Percentiles rank a stretch among this genome's conserved stretches.
These are phyloP conservation scores for Lachancea sp. DNA, from an alignment of 805 yeast species.

Conservation along the genomic window DNA sequence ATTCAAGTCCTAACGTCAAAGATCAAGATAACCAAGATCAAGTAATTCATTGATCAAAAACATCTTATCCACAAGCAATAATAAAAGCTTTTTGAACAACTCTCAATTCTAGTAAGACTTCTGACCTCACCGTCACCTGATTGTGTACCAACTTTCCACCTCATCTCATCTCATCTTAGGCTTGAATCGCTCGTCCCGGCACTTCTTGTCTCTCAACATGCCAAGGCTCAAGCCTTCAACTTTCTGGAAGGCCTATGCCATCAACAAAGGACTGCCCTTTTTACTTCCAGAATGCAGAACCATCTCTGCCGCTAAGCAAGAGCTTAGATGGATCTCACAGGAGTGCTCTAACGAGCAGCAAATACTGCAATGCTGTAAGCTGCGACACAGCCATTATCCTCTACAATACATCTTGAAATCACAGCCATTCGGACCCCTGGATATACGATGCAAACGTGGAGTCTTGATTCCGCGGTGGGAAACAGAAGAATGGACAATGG, in stretches of 20 bases:
- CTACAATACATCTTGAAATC: slow-evolving; percentile 77
- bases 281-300: slow-evolving; percentile 27
- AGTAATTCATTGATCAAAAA: no score
- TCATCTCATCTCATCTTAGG: no score
- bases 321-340: slow-evolving; percentile 24
- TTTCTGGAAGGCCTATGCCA: slow-evolving; percentile 12
- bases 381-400: slow-evolving; percentile 55
- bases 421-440: slow-evolving; percentile 79
- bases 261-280: slow-evolving; percentile 20
- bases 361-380: slow-evolving; percentile 40
- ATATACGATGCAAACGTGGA: slow-evolving; percentile 49
- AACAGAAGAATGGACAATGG: slow-evolving; percentile 82
- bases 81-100: no score
- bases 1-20: no score
- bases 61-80: no score
- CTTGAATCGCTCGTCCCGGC: no score
- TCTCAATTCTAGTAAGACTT: no score
- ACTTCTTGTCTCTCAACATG: slow-evolving; percentile 12
- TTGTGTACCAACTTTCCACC: no score
- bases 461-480: slow-evolving; percentile 93
- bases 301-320: slow-evolving; percentile 19
- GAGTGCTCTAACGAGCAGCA: slow-evolving; percentile 9
- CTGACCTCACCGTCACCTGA: neutral
- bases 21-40: no score
- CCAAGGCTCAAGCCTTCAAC: slow-evolving; percentile 20